Evolutionary conservation across 768 basidiomycete genomes (phyloP).

Genomic region (Rhizopogon vinicolor): DNA sequence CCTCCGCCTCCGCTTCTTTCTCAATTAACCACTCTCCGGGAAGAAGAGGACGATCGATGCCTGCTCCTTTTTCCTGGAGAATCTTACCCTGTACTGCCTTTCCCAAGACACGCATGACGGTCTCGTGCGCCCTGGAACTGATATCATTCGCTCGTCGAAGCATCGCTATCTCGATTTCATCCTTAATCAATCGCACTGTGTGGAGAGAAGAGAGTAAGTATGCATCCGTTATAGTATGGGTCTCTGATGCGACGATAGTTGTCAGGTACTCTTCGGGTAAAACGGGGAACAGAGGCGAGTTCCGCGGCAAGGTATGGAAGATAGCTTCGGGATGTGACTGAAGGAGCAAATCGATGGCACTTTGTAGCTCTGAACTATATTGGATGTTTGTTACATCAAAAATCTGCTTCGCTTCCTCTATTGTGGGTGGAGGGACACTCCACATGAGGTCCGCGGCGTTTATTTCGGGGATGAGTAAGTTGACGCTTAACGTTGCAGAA

Average conservation of each 20-base stretch:
- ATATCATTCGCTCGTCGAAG: slow-evolving; percentile 83
- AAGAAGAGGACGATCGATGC: slow-evolving; percentile 43
- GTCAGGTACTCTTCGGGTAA: slow-evolving; percentile 40
- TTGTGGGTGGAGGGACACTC: slow-evolving; percentile 78
- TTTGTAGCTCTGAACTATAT: background rate
- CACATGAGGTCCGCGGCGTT: slow-evolving; percentile 79
- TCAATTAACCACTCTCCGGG: slow-evolving; percentile 86
- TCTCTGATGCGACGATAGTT: slow-evolving; percentile 28
- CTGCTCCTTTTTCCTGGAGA: slow-evolving; percentile 36
- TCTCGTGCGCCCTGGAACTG: slow-evolving; percentile 85
- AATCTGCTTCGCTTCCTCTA: slow-evolving; percentile 47
- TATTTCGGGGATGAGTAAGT: slow-evolving; percentile 77
- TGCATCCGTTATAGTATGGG: slow-evolving; percentile 43
- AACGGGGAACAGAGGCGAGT: slow-evolving; percentile 47
- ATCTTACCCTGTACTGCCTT: slow-evolving; percentile 59
- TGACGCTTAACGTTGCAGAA: slow-evolving; percentile 40
- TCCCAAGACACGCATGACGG: slow-evolving; percentile 89
- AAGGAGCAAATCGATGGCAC: background rate
- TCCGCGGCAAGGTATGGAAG: slow-evolving; percentile 60
- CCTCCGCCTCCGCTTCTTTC: slow-evolving; percentile 92
- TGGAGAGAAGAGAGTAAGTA: slow-evolving; percentile 81
- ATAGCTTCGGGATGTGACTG: slow-evolving; percentile 40
- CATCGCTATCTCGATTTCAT: slow-evolving; percentile 61
- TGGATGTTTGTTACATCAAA: slow-evolving; percentile 57
- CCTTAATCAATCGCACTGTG: slow-evolving; percentile 75